Percentiles rank a stretch among this genome's conserved stretches.
phyloP scores from a whole-genome alignment of 768 basidiomycete genomes.

The Collybia sordida region DNA sequence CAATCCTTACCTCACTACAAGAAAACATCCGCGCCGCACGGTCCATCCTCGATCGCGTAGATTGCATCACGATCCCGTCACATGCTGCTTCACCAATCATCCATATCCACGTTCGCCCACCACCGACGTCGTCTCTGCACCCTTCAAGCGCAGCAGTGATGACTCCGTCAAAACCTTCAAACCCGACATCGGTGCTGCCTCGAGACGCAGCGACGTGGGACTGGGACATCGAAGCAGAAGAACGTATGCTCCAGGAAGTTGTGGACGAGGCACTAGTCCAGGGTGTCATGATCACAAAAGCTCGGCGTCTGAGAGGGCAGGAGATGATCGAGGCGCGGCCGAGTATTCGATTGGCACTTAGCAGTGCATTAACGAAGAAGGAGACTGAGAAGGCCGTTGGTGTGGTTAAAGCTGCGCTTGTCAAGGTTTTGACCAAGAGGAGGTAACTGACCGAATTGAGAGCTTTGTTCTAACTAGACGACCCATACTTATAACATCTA shows the following conservation, averaged over 20 bases:
- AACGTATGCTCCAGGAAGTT: conserved; percentile 83
- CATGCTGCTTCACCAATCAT: conserved; percentile 87
- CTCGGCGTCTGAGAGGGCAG: conserved; percentile 80
- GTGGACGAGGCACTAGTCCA: conserved; percentile 84
- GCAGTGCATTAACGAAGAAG: conserved; percentile 78
- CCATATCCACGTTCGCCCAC: conserved; percentile 67
- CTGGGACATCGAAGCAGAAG: conserved; percentile 68
- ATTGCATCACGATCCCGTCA: conserved; percentile 81
- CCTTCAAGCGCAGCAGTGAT: conserved; percentile 20
- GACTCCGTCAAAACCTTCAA: conserved; percentile 39
- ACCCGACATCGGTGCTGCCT: conserved; percentile 45
- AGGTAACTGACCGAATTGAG: conserved; percentile 25
- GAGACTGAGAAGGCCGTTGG: conserved; percentile 88
- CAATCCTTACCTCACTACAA: conserved; percentile 72
- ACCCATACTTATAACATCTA: too few relatives aligned
- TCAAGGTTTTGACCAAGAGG: conserved; percentile 70
- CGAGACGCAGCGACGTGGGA: conserved; percentile 49
- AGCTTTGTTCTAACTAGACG: too few relatives aligned
- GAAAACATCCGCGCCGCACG: conserved; percentile 81
- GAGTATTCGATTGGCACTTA: conserved; percentile 82
- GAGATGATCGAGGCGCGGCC: conserved; percentile 82
- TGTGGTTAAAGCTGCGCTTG: conserved; percentile 70
- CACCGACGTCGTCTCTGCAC: conserved; percentile 22
- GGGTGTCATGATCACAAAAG: conserved; percentile 84
- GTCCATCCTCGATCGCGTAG: conserved; percentile 76